These are phyloP conservation scores for Phytophthora rubi DNA, from an alignment of 352 stramenopile species.

Conservation along the genomic window DNA sequence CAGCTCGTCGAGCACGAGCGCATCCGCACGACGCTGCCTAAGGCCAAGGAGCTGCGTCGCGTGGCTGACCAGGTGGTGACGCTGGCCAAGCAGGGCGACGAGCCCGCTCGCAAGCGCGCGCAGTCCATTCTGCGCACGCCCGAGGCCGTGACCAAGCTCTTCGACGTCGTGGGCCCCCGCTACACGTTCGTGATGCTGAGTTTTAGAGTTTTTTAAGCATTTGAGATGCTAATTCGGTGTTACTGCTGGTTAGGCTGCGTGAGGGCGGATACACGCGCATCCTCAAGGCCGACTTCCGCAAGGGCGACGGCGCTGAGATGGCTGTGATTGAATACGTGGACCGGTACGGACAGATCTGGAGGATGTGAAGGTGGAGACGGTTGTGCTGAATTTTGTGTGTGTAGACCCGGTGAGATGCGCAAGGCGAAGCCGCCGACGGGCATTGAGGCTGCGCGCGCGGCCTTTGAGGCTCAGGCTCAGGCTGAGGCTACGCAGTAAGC, in stretches of 20 bases:
- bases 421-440: slow-evolving; percentile 73
- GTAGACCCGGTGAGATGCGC: slow-evolving; percentile 84
- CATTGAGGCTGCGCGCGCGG: slow-evolving; percentile 55
- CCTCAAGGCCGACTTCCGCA: slow-evolving; percentile 93
- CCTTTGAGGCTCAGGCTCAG: slow-evolving; percentile 50
- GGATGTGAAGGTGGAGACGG: neutral
- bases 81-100: slow-evolving; percentile 91
- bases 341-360: slow-evolving; percentile 48
- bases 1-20: slow-evolving; percentile 98
- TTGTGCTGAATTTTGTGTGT: slow-evolving; percentile 14
- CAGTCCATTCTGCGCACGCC: slow-evolving; percentile 90
- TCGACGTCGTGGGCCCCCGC: slow-evolving; percentile 94
- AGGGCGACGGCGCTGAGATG: slow-evolving; percentile 97
- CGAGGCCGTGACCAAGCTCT: slow-evolving; percentile 94
- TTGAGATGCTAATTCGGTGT: slow-evolving; percentile 16
- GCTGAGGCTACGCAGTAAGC: slow-evolving; percentile 23
- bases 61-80: slow-evolving; percentile 96
- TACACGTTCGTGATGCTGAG: slow-evolving; percentile 86
- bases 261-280: slow-evolving; percentile 97
- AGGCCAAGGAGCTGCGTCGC: slow-evolving; percentile 95
- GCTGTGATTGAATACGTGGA: slow-evolving; percentile 98
- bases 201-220: neutral
- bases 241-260: slow-evolving; percentile 42
- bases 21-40: slow-evolving; percentile 96
- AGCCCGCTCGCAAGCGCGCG: slow-evolving; percentile 87